Evolutionary conservation across 148 eudicot species (phyloP).

Genomic region (Rhododendron vialii): DNA sequence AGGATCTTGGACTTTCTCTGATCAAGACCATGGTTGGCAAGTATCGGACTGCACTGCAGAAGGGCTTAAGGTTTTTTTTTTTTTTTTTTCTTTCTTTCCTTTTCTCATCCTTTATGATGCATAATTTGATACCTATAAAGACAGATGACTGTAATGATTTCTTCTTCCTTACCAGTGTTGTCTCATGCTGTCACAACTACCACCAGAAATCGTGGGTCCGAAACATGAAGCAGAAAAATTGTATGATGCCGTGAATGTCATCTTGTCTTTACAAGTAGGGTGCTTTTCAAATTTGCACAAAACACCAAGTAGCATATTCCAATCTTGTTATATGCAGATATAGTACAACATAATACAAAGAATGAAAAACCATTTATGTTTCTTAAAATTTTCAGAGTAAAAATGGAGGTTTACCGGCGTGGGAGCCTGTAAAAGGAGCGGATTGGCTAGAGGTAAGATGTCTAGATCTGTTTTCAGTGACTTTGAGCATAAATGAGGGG

Average conservation of each 20-base stretch:
- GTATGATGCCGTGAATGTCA: constrained; percentile 46
- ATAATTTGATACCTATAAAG: not conserved
- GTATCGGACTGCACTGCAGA: constrained; percentile 62
- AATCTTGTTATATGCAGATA: not conserved
- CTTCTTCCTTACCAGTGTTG: constrained; percentile 23
- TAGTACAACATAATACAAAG: not conserved
- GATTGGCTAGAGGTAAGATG: constrained; percentile 51
- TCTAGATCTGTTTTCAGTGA: not conserved
- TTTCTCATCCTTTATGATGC: not conserved
- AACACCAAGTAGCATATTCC: not conserved
- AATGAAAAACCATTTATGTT: not conserved
- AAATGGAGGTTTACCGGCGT: constrained; percentile 53
- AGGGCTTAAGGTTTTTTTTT: constrained; percentile 37
- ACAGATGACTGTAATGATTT: not conserved
- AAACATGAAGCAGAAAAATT: constrained; percentile 24
- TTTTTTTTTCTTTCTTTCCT: not conserved
- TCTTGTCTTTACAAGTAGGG: constrained; percentile 42
- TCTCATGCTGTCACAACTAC: constrained; percentile 34
- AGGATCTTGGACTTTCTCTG: constrained; percentile 59
- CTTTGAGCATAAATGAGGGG: not conserved
- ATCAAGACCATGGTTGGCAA: constrained; percentile 59
- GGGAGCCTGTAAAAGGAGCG: constrained; percentile 37
- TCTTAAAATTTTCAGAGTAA: constrained; percentile 26
- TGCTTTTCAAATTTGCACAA: not conserved
- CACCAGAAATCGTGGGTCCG: constrained; percentile 39